Base-by-base conservation (phyloP, 495 filamentous ascomycete species). In the Umbilicaria muhlenbergii region DNA sequence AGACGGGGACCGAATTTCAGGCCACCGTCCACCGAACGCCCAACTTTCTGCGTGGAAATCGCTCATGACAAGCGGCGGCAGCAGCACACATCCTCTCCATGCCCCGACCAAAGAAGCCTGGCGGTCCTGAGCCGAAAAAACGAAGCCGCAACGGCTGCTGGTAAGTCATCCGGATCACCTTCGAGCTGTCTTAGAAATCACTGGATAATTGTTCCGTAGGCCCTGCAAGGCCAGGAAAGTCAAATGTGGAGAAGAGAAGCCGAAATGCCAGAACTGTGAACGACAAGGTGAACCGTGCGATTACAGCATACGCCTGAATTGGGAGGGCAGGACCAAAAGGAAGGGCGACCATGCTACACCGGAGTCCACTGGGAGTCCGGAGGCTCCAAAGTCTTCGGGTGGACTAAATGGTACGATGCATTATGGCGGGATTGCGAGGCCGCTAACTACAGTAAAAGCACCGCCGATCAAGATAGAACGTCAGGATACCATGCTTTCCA, bases 171-270 rank as follows among this genome's bases (percentile, higher is more conserved):
- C 32, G 41, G 1, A 28, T 15, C 31, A 32, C 6, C 8, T 48
- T 41, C 39, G 18, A 32, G 10, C 7, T 31, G 15, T 11, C 42
- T 15, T 24, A 2, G 1, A 31, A 18, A 19, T 32, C 11, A 38
- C 43, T 50, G 34, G 50, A 34, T 24, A n/a, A n/a, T n/a, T n/a
- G 18, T 19, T 19, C 42, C 3, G 2, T 44, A 86, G 82, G 80
- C 81, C 80, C 16, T 92, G 85, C 64, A 92, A 92, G 61, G 73
- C 77, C 42, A 72, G 82, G 41, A 93, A 89, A 58, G 78, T 91
- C 48, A 91, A 93, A 66, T 91, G 85, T 57, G 86, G 81, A 15
- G 86, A 92, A 57, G 79, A 83, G 55, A 84, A 82, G 52, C 85
- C 86, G 10, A 60, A 62, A 53, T 93, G 86, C 58, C 54, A 72